These are phyloP conservation scores for Starmerella apis DNA, from an alignment of 805 yeast species.

Conservation along the genomic window DNA sequence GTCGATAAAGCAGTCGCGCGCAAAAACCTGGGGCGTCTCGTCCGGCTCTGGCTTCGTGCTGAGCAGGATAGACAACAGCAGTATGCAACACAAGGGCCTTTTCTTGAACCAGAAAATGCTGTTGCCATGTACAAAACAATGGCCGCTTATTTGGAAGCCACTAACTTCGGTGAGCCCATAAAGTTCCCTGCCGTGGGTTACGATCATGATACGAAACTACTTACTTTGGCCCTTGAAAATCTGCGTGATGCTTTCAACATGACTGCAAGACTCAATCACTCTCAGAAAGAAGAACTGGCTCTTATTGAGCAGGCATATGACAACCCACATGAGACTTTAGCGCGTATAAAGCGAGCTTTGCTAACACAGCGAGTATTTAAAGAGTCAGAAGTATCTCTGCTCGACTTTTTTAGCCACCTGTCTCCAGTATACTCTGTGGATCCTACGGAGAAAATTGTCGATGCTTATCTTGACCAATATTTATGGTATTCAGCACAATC, in stretches of 20 bases:
- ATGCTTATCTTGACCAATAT: conserved; percentile 90
- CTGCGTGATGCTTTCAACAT: conserved; percentile 66
- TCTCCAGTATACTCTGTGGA: conserved; percentile 81
- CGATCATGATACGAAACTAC: conserved; percentile 83
- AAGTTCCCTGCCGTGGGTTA: conserved; percentile 89
- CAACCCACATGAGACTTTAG: conserved; percentile 86
- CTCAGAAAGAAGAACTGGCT: conserved; percentile 86
- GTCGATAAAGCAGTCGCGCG: conserved; percentile 91
- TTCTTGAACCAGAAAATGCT: conserved; percentile 75
- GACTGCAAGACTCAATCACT: conserved; percentile 66
- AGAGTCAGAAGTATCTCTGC: conserved; percentile 77
- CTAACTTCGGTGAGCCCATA: conserved; percentile 66
- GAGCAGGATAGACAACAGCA: conserved; percentile 82
- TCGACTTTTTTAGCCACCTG: conserved; percentile 76
- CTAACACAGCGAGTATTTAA: conserved; percentile 86
- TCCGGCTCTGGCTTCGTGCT: conserved; percentile 81
- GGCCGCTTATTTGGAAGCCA: conserved; percentile 82
- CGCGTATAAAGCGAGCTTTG: conserved; percentile 68
- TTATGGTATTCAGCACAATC: conserved; percentile 92
- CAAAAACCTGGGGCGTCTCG: conserved; percentile 83
- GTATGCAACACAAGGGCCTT: conserved; percentile 79
- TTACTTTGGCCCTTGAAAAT: conserved; percentile 80
- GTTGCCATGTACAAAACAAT: conserved; percentile 73
- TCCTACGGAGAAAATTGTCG: conserved; percentile 89
- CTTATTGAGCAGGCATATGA: conserved; percentile 94